Conservation (phyloP, 495 filamentous ascomycete species). For the Penicillium diatomitis region DNA sequence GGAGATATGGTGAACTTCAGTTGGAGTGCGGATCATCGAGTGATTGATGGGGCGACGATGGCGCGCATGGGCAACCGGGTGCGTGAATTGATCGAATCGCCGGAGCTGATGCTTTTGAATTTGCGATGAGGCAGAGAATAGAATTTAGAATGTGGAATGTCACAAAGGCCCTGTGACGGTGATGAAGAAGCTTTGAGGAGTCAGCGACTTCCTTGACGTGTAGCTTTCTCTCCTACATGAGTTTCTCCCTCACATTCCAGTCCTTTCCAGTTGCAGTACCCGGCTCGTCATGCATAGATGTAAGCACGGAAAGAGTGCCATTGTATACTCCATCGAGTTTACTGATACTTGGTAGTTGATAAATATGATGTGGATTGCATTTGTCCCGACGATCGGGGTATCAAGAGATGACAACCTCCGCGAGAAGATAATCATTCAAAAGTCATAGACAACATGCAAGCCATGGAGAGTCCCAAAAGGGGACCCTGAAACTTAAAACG, state of each 20-base stretch:
- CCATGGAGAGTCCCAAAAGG: not conserved
- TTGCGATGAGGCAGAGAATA: constrained; percentile 26
- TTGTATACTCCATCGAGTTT: not conserved
- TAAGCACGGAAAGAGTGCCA: not conserved
- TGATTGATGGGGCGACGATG: constrained; percentile 91
- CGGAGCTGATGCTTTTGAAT: constrained; percentile 67
- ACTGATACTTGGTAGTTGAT: not conserved
- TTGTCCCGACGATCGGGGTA: constrained; percentile 3
- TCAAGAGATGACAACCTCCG: constrained; percentile 6
- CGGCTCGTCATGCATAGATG: too few species aligned
- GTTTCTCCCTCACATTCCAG: too few species aligned
- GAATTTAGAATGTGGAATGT: constrained; percentile 1
- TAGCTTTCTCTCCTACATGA: not conserved
- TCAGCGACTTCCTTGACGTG: not conserved
- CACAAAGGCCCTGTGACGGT: too few species aligned
- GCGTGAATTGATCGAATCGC: constrained; percentile 65
- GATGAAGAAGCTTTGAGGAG: not conserved
- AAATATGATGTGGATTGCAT: not conserved
- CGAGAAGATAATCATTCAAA: not conserved
- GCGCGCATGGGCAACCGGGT: constrained; percentile 80
- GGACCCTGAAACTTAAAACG: not conserved
- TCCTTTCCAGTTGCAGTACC: too few species aligned
- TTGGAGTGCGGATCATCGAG: constrained; percentile 94
- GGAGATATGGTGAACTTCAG: constrained; percentile 89
- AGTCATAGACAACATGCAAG: constrained; percentile 2